Evolutionary conservation across 1,284 basidiomycete genomes (phyloP), one percentile per base, ranked within the genome.

Genomic region (Melampsora americana): DNA sequence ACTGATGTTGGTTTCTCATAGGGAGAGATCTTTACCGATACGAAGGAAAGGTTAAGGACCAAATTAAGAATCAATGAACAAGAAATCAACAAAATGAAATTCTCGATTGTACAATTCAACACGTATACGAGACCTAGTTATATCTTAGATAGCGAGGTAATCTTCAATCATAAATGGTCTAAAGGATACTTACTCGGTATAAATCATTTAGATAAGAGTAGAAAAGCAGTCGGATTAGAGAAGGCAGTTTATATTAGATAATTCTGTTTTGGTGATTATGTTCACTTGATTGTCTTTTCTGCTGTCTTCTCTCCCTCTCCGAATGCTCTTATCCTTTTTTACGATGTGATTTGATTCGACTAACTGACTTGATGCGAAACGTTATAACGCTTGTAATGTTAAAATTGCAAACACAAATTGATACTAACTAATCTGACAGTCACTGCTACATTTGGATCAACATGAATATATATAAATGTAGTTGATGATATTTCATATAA

Each of bases 51-150:
- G 70, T 85, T 99, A 79, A 95, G 98, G 85, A 86, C 87, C 73
- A 89, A 95, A 77, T 88, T 98, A 83, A 95, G 92, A 72, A 90
- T 91, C 32, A 87, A 91, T 11, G 96, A 99, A 84, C 98, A 98
- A 84, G 96, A 99, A 78, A 89, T 98, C 78, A 86, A 90, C 32
- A 96, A 96, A 84, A 98, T 91, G 85, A 91, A 93, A 81, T 99
- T 98, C 82, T 91, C 94, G 5, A 86, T 98, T 46, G 92, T 95
- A 68, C 92, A 92, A 82, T 89, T 90, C 77, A 75, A 92, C 20
- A 91, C 92, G 1, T 97, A 96, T 88, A 97, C 96, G 84, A 94
- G 98, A 84, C 96, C 96, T 23, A 91, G 93, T 42, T 92, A 94
- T 80, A 91, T 99, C 60, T 93, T 96, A 83, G 96, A 99, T 84